These are phyloP conservation scores for Tilletia setariae DNA, from an alignment of 1,284 basidiomycete genomes.

Conservation along the genomic window DNA sequence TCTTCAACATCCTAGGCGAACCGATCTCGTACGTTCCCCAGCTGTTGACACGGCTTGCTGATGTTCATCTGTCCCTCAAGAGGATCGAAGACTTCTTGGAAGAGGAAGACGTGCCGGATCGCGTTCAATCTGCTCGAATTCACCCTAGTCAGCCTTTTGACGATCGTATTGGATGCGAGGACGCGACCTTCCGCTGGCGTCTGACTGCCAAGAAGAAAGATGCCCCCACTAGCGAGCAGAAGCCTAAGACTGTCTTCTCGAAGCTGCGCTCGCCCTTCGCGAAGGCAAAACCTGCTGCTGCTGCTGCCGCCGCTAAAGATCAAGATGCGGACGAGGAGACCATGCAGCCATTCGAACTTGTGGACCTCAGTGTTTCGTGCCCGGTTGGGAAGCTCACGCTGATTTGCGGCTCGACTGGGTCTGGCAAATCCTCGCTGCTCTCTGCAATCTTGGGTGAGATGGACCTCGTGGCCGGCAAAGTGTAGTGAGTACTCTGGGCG, in stretches of 20 bases:
- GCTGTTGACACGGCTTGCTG: not conserved
- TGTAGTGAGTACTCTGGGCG: slow-evolving; percentile 3
- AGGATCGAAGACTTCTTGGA: not conserved
- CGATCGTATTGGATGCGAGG: slow-evolving; percentile 64
- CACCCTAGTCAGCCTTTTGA: slow-evolving; percentile 21
- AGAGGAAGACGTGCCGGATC: slow-evolving; percentile 5
- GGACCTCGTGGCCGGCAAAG: slow-evolving; percentile 31
- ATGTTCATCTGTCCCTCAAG: not conserved
- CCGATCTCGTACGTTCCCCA: not conserved
- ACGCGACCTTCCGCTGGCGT: slow-evolving; percentile 62
- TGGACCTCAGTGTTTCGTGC: slow-evolving; percentile 31
- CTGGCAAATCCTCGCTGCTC: slow-evolving; percentile 48
- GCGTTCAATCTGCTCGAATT: not conserved
- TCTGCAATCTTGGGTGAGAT: slow-evolving; percentile 44
- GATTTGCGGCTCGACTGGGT: slow-evolving; percentile 43
- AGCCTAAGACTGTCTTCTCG: not conserved
- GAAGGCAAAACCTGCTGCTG: not conserved
- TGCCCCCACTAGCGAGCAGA: not conserved
- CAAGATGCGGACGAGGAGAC: not conserved
- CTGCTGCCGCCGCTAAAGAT: not conserved
- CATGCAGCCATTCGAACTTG: slow-evolving; percentile 30
- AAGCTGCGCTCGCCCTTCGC: not conserved
- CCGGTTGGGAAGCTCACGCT: slow-evolving; percentile 34
- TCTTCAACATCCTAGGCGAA: slow-evolving; percentile 27
- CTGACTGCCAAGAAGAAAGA: slow-evolving; percentile 9